phyloP scores from a whole-genome alignment of 2,329 filamentous ascomycete genomes.

The Nemania sp. region DNA sequence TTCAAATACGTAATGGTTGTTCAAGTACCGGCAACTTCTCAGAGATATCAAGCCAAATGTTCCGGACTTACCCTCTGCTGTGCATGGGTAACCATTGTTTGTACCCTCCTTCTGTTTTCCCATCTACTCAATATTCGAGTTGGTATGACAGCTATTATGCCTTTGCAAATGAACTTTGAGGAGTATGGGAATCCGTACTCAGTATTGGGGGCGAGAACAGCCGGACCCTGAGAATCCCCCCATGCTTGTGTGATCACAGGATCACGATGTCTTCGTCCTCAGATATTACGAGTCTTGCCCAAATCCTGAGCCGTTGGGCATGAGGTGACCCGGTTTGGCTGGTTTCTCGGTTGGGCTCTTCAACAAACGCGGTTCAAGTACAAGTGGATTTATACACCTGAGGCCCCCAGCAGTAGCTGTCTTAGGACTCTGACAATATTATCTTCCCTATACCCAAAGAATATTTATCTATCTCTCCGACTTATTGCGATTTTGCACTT shows the following conservation, averaged over 20 bases:
- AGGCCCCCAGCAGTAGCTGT: slow-evolving; percentile 21
- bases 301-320: background rate
- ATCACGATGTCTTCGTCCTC: slow-evolving; percentile 22
- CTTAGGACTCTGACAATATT: slow-evolving; percentile 26
- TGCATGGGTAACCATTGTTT: slow-evolving; percentile 26
- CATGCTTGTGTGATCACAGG: slow-evolving; percentile 24
- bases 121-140: slow-evolving; percentile 32
- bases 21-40: slow-evolving; percentile 26
- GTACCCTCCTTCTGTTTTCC: slow-evolving; percentile 18
- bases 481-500: slow-evolving; percentile 22
- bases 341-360: slow-evolving; percentile 10
- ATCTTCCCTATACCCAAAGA: background rate
- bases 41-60: slow-evolving; percentile 18
- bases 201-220: slow-evolving; percentile 18
- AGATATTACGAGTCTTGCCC: slow-evolving; percentile 15
- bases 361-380: slow-evolving; percentile 33
- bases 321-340: background rate
- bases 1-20: slow-evolving; percentile 33
- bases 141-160: slow-evolving; percentile 30
- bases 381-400: slow-evolving; percentile 24
- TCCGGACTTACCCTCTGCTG: slow-evolving; percentile 26
- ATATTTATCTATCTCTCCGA: slow-evolving; percentile 33
- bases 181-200: slow-evolving; percentile 10
- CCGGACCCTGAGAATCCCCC: slow-evolving; percentile 6
- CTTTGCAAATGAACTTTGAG: slow-evolving; percentile 10